A percentile compares a stretch with the other conserved stretches of the same genome.
phyloP scores from a whole-genome alignment of 495 filamentous ascomycete genomes.

The Penicillium macrosclerotiorum region DNA sequence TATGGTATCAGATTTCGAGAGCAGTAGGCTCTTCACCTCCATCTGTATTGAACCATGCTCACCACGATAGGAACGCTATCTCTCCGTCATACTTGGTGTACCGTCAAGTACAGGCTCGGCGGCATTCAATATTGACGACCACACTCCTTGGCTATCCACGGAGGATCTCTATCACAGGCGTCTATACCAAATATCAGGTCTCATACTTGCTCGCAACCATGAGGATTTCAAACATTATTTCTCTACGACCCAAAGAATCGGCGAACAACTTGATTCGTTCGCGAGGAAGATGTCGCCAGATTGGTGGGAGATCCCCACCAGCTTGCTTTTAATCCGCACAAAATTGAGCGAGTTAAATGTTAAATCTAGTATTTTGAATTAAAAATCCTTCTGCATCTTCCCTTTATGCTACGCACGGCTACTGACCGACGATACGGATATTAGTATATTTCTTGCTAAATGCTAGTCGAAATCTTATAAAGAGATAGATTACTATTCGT shows the following conservation, averaged over 20 bases:
- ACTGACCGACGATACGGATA: slow-evolving; percentile 12
- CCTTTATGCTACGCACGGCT: slow-evolving; percentile 14
- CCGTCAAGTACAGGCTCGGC: slow-evolving; percentile 8
- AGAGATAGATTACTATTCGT: slow-evolving; percentile 3
- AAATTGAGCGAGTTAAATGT: slow-evolving; percentile 12
- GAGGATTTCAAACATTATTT: slow-evolving; percentile 9
- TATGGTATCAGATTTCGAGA: slow-evolving; percentile 15
- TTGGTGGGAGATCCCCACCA: slow-evolving; percentile 5
- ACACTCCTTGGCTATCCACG: neutral
- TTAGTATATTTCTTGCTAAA: slow-evolving; percentile 1
- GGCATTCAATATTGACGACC: slow-evolving; percentile 1
- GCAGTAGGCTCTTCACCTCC: slow-evolving; percentile 1
- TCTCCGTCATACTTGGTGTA: slow-evolving; percentile 9
- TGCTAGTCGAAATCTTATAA: slow-evolving; percentile 3
- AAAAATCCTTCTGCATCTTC: slow-evolving; percentile 8
- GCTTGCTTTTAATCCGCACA: neutral
- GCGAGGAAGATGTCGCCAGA: slow-evolving; percentile 1
- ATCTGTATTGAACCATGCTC: neutral
- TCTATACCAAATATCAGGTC: slow-evolving; percentile 11
- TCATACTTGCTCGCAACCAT: slow-evolving; percentile 16
- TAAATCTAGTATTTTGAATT: slow-evolving; percentile 15
- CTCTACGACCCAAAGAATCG: slow-evolving; percentile 8
- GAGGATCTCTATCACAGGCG: slow-evolving; percentile 7
- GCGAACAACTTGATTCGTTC: slow-evolving; percentile 9
- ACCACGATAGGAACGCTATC: slow-evolving; percentile 9